Evolutionary conservation across 2,329 filamentous ascomycete species (phyloP).

Genomic region (Penicillium sp.): DNA sequence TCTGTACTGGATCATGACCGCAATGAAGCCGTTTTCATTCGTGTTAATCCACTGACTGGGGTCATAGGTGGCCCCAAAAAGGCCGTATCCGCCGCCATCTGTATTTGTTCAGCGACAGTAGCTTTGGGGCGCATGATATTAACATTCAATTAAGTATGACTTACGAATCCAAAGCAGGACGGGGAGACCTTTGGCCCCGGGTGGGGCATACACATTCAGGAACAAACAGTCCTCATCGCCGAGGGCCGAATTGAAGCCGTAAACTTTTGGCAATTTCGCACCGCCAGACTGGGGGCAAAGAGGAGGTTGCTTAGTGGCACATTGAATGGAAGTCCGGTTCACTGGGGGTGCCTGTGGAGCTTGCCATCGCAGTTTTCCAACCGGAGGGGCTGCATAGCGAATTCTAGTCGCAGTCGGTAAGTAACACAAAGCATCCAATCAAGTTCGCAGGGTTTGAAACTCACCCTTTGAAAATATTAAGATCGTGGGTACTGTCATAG

Average conservation of each 20-base stretch:
- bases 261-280: constrained; percentile 10
- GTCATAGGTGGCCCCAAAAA: constrained; percentile 40
- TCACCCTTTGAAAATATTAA: constrained; percentile 51
- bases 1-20: constrained; percentile 52
- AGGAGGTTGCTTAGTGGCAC: constrained; percentile 28
- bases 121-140: neutral
- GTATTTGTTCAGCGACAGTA: neutral
- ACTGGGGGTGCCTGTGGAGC: constrained; percentile 25
- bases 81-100: constrained; percentile 39
- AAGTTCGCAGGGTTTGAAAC: constrained; percentile 5
- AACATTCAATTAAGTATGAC: neutral
- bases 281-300: constrained; percentile 35
- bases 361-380: constrained; percentile 36
- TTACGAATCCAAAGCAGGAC: constrained; percentile 35
- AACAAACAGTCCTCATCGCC: constrained; percentile 40
- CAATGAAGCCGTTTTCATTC: constrained; percentile 51
- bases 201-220: constrained; percentile 34
- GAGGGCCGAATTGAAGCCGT: constrained; percentile 20
- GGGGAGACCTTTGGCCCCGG: constrained; percentile 26
- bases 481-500: constrained; percentile 36
- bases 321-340: constrained; percentile 25
- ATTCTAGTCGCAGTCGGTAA: constrained; percentile 25
- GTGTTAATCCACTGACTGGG: constrained; percentile 46
- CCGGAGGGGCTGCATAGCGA: constrained; percentile 37
- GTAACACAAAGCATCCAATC: neutral